Base-by-base conservation (phyloP, 768 basidiomycete genomes). In the Mycena venus region DNA sequence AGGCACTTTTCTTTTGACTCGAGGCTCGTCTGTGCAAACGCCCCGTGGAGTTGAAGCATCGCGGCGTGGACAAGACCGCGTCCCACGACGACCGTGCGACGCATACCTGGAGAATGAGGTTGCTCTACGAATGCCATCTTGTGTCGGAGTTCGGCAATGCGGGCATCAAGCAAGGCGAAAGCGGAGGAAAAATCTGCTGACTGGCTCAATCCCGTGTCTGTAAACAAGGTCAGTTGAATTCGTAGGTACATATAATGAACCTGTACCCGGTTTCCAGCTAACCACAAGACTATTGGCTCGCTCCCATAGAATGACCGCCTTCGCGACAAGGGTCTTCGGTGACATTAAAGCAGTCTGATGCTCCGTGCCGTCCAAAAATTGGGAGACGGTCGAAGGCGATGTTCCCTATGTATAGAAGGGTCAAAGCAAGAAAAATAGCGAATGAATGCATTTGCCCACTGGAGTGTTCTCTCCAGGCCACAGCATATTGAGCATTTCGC, bases 251-350 rank as follows among this genome's bases (percentile, higher is more conserved):
- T 21, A 4, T 12, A 29, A 44, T 14, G 29, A 32, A 2, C 6
- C 6, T 29, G 12, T 36, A 73, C 75, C 64, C 47, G 62, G 23
- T 6, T 61, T 55, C 75, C 75, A 76, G 19, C 40, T 5, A 2
- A 36, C 44, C 17, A 53, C 40, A 17, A 75, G 63, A 29, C 32
- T 38, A 38, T 75, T 67, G 5, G 74, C 77, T 5, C 55, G 68
- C 31, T 78, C 63, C 77, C 77, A 78, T 15, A 78, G 36, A n/a
- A 74, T 32, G 2, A 56, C 56, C 19, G 74, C 74, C 40, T 75
- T 75, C 12, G 67, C 47, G 25, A 78, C 51, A 11, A 73, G 44
- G 7, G 77, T 62, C 61, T 65, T 61, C 12, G 68, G 49, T 2
- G 68, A 71, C 38, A 38, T 40, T 2, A 29, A 29, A 7, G 23